phyloP scores from a whole-genome alignment of 2,329 filamentous ascomycete species.

The Hymenoscyphus linearis region DNA sequence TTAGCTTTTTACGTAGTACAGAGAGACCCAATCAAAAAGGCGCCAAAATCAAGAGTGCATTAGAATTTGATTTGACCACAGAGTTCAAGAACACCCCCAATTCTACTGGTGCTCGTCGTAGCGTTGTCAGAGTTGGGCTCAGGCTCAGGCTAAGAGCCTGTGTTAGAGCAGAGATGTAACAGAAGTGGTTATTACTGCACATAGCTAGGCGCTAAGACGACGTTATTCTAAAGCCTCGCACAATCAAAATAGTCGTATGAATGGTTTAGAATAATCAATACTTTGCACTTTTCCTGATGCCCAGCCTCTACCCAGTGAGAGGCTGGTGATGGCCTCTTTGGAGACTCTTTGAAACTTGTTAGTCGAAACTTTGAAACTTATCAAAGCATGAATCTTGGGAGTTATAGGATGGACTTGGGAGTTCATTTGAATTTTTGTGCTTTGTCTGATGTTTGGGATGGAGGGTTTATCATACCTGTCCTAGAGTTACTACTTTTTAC shows the following conservation, averaged over 20 bases:
- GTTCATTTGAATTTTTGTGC: not conserved
- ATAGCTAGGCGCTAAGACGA: too few species aligned
- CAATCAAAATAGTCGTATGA: too few species aligned
- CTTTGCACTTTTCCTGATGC: too few species aligned
- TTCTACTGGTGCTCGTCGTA: not conserved
- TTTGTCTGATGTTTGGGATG: not conserved
- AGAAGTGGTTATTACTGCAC: too few species aligned
- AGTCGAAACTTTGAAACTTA: not conserved
- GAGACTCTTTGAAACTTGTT: not conserved
- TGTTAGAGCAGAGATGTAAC: not conserved
- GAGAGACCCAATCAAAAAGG: not conserved
- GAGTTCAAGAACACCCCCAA: not conserved
- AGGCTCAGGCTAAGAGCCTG: not conserved
- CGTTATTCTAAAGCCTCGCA: too few species aligned
- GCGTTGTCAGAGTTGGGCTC: not conserved
- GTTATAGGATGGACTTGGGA: not conserved
- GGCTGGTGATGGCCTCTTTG: not conserved
- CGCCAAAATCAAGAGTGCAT: not conserved
- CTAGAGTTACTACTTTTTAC: not conserved
- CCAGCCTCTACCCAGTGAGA: too few species aligned
- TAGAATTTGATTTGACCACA: not conserved
- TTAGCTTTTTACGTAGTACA: not conserved
- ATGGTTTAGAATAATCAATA: too few species aligned
- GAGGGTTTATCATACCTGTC: not conserved
- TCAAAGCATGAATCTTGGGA: not conserved